phyloP scores from a whole-genome alignment of 2,329 filamentous ascomycete genomes.

The Fonsecaea monophora region DNA sequence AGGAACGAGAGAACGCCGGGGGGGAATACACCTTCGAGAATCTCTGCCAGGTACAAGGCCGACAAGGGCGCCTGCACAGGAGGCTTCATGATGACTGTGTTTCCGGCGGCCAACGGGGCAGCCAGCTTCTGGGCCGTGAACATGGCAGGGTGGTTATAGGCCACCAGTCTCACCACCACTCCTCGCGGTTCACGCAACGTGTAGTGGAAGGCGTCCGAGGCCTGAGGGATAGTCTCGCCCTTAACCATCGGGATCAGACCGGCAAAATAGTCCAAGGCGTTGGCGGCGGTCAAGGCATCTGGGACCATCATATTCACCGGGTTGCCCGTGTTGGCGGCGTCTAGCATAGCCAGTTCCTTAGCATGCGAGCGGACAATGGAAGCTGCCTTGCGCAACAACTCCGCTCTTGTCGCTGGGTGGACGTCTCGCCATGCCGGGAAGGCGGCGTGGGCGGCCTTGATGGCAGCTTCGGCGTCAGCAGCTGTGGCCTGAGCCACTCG shows the following conservation, averaged over 20 bases:
- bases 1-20: conserved; percentile 49
- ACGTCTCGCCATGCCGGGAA: conserved; percentile 40
- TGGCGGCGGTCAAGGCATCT: conserved; percentile 39
- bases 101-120: conserved; percentile 65
- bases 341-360: conserved; percentile 41
- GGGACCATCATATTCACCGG: conserved; percentile 39
- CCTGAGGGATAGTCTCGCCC: conserved; percentile 38
- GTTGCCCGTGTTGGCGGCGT: conserved; percentile 45
- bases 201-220: conserved; percentile 72
- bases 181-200: conserved; percentile 75
- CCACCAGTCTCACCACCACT: conserved; percentile 81
- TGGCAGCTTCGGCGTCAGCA: conserved; percentile 37
- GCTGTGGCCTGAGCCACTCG: conserved; percentile 34
- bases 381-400: conserved; percentile 40
- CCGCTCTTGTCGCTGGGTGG: conserved; percentile 38
- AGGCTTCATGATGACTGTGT: conserved; percentile 65
- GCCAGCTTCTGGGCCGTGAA: conserved; percentile 83
- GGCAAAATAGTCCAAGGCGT: conserved; percentile 40
- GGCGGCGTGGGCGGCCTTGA: conserved; percentile 38
- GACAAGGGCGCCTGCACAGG: conserved; percentile 68
- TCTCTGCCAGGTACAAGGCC: conserved; percentile 50
- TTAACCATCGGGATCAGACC: conserved; percentile 40
- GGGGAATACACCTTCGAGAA: conserved; percentile 47
- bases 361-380: conserved; percentile 41
- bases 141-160: conserved; percentile 80